Percentiles rank a stretch among this genome's conserved stretches.
Evolutionary conservation across 371 early-diverging fungal genomes (phyloP).

Genomic region (Saksenaea vasiformis): DNA sequence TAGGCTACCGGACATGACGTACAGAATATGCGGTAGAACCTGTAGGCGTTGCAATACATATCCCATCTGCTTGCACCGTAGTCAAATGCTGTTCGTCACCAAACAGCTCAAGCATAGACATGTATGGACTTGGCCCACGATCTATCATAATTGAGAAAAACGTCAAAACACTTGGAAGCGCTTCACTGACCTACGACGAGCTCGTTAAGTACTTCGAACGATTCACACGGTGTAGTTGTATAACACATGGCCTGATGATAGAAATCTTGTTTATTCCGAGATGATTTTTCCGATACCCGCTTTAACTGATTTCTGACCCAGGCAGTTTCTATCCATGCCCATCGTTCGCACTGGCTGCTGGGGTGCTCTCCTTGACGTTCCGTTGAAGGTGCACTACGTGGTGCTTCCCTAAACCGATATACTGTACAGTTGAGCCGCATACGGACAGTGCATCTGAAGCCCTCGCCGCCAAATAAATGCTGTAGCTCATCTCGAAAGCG

Average conservation of each 20-base stretch:
- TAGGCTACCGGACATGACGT: slow-evolving; percentile 48
- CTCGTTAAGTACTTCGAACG: slow-evolving; percentile 74
- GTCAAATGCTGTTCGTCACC: slow-evolving; percentile 85
- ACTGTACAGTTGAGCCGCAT: slow-evolving; percentile 89
- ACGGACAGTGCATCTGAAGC: slow-evolving; percentile 71
- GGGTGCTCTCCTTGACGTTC: neutral
- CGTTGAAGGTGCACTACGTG: neutral
- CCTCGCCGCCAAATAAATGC: slow-evolving; percentile 55
- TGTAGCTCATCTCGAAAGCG: slow-evolving; percentile 53
- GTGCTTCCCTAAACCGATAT: slow-evolving; percentile 48
- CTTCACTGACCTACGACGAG: slow-evolving; percentile 54
- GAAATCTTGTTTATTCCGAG: neutral
- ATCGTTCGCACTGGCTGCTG: neutral
- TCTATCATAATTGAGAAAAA: slow-evolving; percentile 36
- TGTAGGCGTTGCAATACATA: slow-evolving; percentile 91
- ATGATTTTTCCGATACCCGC: neutral
- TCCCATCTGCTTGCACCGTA: slow-evolving; percentile 87
- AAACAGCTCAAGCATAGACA: slow-evolving; percentile 87
- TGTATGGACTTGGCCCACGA: slow-evolving; percentile 87
- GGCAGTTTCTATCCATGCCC: slow-evolving; percentile 30
- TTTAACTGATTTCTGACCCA: slow-evolving; percentile 33
- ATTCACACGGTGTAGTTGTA: slow-evolving; percentile 41
- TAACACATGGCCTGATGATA: slow-evolving; percentile 26
- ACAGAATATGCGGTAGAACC: slow-evolving; percentile 95
- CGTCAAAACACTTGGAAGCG: neutral